Evolutionary conservation across 2,329 filamentous ascomycete genomes (phyloP), one percentile per base, ranked within the genome.

Genomic region (Huntiella bhutanensis): DNA sequence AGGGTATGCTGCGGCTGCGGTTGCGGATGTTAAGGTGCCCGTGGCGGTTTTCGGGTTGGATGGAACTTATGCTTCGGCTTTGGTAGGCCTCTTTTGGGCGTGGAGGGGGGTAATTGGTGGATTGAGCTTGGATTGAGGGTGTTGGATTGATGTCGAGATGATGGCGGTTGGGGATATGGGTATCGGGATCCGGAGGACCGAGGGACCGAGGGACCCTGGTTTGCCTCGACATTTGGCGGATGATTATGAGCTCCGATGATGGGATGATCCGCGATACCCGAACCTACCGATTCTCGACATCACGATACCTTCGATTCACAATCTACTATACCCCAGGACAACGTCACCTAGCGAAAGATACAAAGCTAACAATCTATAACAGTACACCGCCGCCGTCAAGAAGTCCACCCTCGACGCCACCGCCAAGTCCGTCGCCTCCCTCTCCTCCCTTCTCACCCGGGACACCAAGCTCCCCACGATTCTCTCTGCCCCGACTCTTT

Each of bases 371-470:
- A 28, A n/a, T 10, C 54, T 57, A 56, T 66, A 66, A 53, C 43
- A 98, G 91, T 98, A 94, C 78, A 96, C 87, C 54, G 91, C 91
- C 53, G 85, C 88, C 57, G 77, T 80, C 62, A 98, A 96, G 75
- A 76, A 79, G 55, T 80, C 80, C 51, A 68, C 76, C 55, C 81
- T 98, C 64, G 91, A 98, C 58, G 71, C 75, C 60, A 86, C 84
- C 54, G 80, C 87, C 62, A 83, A 77, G 66, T 80, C 85, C 55
- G 71, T 98, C 59, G 67, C 71, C 59, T 71, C 65, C 57, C 80
- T 98, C 59, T 65, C 68, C 60, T 66, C 70, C 53, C 69, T 87
- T 57, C 73, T 93, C 68, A 71, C 80, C 67, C 82, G 77, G 68
- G 91, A 98, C 64, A 50, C 73, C 58, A 93, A 92, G 71, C 82